phyloP scores from a whole-genome alignment of 257 asterid species.

The Nicotiana noctiflora region DNA sequence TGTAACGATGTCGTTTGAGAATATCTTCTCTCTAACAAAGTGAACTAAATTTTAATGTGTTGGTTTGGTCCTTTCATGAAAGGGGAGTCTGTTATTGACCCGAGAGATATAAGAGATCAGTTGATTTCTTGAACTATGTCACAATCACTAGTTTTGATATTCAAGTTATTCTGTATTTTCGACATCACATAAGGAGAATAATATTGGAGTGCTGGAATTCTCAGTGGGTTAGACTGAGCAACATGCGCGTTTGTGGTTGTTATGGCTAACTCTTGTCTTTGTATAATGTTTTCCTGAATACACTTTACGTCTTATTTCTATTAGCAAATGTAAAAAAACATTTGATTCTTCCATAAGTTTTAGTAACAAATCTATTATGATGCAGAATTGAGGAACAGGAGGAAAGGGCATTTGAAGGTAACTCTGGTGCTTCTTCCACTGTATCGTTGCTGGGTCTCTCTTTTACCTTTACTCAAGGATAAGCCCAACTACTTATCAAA shows the following conservation, averaged over 20 bases:
- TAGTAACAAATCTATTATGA: not conserved
- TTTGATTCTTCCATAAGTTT: not conserved
- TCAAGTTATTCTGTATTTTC: no score
- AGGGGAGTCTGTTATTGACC: no score
- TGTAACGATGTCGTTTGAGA: no score
- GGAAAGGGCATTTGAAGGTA: not conserved
- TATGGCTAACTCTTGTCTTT: not conserved
- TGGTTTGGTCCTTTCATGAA: no score
- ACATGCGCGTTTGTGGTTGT: not conserved
- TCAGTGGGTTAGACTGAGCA: not conserved
- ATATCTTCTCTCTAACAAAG: no score
- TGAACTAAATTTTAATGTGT: no score
- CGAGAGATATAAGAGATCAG: no score
- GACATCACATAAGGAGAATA: not conserved
- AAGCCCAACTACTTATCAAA: not conserved
- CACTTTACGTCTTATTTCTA: not conserved
- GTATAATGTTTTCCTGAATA: not conserved
- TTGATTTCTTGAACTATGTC: no score
- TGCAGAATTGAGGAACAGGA: not conserved
- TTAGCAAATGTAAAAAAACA: not conserved
- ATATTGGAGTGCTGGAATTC: not conserved
- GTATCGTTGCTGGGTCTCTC: no score
- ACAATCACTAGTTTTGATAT: no score
- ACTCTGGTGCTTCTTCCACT: no score
- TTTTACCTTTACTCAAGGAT: not conserved